phyloP scores from a whole-genome alignment of 2,329 filamentous ascomycete species.

The Rhynchosporium agropyri region DNA sequence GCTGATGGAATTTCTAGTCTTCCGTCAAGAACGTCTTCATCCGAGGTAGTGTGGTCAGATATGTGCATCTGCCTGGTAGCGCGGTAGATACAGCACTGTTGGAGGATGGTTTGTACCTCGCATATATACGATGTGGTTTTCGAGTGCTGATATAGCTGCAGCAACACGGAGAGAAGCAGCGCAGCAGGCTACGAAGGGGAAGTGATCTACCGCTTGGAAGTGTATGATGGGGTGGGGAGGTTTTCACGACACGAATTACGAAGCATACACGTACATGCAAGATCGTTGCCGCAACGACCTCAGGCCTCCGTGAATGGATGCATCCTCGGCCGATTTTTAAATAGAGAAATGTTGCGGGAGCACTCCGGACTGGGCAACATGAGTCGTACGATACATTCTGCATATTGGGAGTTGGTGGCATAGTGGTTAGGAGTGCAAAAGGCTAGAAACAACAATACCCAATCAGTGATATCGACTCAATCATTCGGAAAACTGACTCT shows the following conservation, averaged over 20 bases:
- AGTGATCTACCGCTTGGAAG: conserved; percentile 41
- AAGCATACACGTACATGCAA: background rate
- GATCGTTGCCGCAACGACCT: background rate
- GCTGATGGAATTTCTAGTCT: conserved; percentile 49
- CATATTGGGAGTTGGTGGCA: conserved; percentile 8
- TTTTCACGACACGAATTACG: conserved; percentile 6
- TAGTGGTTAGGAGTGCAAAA: conserved; percentile 13
- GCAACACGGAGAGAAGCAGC: conserved; percentile 48
- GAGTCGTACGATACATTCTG: background rate
- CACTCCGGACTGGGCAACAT: background rate
- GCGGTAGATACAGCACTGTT: conserved; percentile 71
- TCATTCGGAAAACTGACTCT: background rate
- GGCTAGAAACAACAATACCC: conserved; percentile 22
- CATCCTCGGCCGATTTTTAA: background rate
- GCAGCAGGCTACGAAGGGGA: conserved; percentile 52
- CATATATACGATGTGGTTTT: background rate
- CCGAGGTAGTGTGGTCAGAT: conserved; percentile 72
- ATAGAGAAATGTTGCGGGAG: background rate
- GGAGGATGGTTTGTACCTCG: conserved; percentile 60
- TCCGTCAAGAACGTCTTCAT: conserved; percentile 80
- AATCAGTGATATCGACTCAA: conserved; percentile 4
- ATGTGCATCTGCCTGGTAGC: conserved; percentile 69
- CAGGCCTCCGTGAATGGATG: background rate
- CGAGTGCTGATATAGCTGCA: conserved; percentile 27
- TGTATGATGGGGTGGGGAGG: background rate